Evolutionary conservation across 2,329 filamentous ascomycete genomes (phyloP).

Genomic region (Fusarium pseudonygamai): DNA sequence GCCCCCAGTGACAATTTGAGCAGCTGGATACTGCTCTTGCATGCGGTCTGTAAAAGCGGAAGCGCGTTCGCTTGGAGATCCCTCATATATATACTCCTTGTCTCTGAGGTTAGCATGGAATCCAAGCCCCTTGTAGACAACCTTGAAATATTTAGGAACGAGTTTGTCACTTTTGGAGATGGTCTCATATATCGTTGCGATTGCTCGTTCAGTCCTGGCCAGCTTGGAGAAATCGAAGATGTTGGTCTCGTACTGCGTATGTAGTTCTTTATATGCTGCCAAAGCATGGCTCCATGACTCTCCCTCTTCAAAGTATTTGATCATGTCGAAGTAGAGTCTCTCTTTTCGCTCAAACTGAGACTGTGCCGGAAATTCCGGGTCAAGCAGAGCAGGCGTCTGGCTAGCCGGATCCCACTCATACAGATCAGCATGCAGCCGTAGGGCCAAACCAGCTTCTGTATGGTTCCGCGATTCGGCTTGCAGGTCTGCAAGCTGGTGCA

Average conservation of each 20-base stretch:
- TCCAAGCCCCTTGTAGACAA: slow-evolving; percentile 87
- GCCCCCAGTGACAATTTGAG: slow-evolving; percentile 78
- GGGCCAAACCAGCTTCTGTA: slow-evolving; percentile 87
- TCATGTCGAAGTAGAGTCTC: slow-evolving; percentile 91
- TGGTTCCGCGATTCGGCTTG: slow-evolving; percentile 81
- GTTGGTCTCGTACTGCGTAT: slow-evolving; percentile 89
- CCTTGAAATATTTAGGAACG: slow-evolving; percentile 88
- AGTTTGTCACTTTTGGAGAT: slow-evolving; percentile 83
- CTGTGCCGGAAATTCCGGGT: slow-evolving; percentile 83
- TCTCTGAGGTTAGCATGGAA: slow-evolving; percentile 84
- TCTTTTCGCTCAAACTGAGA: slow-evolving; percentile 93
- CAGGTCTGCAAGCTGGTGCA: slow-evolving; percentile 85
- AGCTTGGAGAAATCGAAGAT: slow-evolving; percentile 92
- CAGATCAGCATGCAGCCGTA: slow-evolving; percentile 89
- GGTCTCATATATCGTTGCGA: slow-evolving; percentile 90
- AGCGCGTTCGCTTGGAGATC: slow-evolving; percentile 77
- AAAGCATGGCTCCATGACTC: slow-evolving; percentile 92
- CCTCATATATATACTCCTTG: slow-evolving; percentile 94
- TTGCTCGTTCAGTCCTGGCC: slow-evolving; percentile 86
- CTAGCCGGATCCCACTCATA: slow-evolving; percentile 88
- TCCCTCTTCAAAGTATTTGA: slow-evolving; percentile 94
- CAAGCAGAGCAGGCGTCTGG: slow-evolving; percentile 71
- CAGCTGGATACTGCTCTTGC: slow-evolving; percentile 88
- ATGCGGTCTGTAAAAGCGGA: slow-evolving; percentile 89
- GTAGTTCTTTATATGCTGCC: slow-evolving; percentile 88